phyloP scores from a whole-genome alignment of 2,329 filamentous ascomycete genomes.

The Lasiodiplodia gonubiensis region DNA sequence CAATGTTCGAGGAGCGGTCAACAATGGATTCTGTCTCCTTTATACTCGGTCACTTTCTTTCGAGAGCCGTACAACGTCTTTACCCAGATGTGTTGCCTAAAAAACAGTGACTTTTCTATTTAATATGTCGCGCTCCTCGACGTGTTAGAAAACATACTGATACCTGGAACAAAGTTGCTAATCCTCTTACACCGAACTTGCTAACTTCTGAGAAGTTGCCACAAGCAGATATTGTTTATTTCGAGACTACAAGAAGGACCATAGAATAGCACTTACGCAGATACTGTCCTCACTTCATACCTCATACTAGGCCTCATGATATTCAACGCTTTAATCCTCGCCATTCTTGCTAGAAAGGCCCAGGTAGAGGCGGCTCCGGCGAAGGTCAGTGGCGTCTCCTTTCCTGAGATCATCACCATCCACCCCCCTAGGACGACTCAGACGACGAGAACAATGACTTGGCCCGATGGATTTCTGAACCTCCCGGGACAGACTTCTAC shows the following conservation, averaged over 20 bases:
- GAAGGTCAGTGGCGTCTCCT: not conserved
- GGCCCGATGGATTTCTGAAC: not conserved
- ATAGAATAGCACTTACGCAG: too few species aligned
- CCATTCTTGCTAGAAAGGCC: conserved; percentile 7
- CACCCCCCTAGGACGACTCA: not conserved
- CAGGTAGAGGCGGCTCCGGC: not conserved
- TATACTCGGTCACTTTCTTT: not conserved
- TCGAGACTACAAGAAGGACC: not conserved
- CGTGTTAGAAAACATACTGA: not conserved
- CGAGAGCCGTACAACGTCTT: not conserved
- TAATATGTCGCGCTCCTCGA: not conserved
- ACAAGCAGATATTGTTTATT: not conserved
- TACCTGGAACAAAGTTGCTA: too few species aligned
- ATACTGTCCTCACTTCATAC: too few species aligned
- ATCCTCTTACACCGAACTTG: not conserved
- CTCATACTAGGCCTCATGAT: not conserved
- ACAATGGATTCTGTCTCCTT: not conserved
- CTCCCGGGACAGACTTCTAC: not conserved
- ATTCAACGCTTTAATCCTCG: not conserved
- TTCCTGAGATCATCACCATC: conserved; percentile 8
- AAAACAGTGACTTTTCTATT: not conserved
- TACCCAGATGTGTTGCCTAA: not conserved
- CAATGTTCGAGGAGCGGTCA: not conserved
- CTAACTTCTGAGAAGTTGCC: not conserved
- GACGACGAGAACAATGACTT: not conserved